Evolutionary conservation across 306 rosid species (phyloP), one percentile per base, ranked within the genome.

Genomic region (Pyrus pyrifolia): DNA sequence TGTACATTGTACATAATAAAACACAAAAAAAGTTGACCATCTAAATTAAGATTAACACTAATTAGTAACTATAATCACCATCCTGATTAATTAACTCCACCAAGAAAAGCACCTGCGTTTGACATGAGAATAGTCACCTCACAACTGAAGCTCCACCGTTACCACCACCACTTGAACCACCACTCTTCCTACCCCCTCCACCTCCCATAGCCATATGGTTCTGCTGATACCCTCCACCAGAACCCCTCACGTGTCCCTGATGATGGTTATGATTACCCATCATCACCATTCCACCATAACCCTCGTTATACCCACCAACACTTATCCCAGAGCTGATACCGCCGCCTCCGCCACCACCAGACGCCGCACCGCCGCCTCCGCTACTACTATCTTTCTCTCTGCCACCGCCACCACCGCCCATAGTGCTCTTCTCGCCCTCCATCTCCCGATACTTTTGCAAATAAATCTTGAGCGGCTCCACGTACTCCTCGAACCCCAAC

Each of bases 381-480:
- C 67, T 74, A 4, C 81, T 84, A 9, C 84, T 84, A 10, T 86
- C 93, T 70, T 79, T 86, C 38, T 84, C 87, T 5, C 64, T 78
- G 10, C 87, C 88, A 1, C 53, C 84, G 29, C 83, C 87, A 2
- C 64, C 78, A 10, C 84, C 88, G 0, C 60, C 84, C 52, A 81
- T 70, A 19, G 85, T 38, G 73, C 40, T 78, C 82, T 84, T 90
- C 74, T 88, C 90, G 21, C 95, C 95, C 46, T 90, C 90, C 81
- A 86, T 35, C 88, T 90, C 95, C 55, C 95, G 76, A 62, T 86
- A 90, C 84, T 86, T 87, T 77, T 84, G 90, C 35, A 90, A 83
- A 57, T 88, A 88, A 74, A 80, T 72, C 85, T 90, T 90, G 55
- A 88, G 80, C 0, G 95, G 90, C 61, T 90, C 92, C 22, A 84